Conservation (phyloP, 371 early-diverging fungal genomes). For the Mortierella sp. region DNA sequence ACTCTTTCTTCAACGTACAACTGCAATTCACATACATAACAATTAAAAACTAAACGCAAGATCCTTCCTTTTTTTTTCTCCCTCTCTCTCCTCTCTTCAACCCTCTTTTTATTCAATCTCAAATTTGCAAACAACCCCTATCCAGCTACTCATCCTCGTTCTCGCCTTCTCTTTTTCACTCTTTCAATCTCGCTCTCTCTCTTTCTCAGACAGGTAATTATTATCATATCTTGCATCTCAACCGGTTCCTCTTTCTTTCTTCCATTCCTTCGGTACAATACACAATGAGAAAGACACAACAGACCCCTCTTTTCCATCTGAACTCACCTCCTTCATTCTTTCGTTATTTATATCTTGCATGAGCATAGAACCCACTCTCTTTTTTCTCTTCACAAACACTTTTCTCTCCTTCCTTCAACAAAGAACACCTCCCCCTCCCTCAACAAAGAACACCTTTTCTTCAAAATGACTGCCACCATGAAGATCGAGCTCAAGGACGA, state of each 20-base stretch:
- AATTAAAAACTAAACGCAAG: neutral
- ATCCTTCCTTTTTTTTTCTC: neutral
- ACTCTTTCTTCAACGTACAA: neutral
- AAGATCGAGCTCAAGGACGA: conserved; percentile 43
- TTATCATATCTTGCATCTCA: neutral
- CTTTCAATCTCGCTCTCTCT: neutral
- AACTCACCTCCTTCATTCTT: neutral
- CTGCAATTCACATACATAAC: neutral
- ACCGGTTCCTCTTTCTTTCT: neutral
- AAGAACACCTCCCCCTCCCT: neutral
- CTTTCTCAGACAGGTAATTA: neutral
- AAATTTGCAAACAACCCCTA: neutral
- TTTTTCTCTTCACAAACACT: neutral
- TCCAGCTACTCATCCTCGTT: neutral
- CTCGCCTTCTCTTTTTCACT: neutral
- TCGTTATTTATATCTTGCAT: neutral
- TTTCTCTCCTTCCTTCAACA: neutral
- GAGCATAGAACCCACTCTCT: neutral
- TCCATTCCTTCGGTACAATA: neutral
- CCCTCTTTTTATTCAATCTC: neutral
- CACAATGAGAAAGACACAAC: neutral
- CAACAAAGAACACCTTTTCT: neutral
- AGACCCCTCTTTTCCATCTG: neutral
- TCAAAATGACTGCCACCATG: conserved; percentile 37
- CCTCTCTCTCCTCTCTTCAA: neutral